These are phyloP conservation scores for Begonia fuchsioides DNA, from an alignment of 306 rosid genomes.

Conservation along the genomic window DNA sequence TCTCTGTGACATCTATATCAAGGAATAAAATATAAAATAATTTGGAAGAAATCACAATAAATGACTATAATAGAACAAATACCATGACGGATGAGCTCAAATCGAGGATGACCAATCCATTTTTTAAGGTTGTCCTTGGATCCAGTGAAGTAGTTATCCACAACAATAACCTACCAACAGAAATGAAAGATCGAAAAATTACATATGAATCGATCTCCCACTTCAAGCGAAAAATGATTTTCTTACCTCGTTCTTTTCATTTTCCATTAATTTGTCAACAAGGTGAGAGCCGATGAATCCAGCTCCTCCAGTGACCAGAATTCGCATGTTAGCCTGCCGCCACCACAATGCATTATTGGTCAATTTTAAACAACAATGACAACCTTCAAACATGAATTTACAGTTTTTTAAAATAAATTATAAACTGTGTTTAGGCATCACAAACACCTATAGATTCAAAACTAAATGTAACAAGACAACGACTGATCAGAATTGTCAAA, in stretches of 20 bases:
- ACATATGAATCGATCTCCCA: no score
- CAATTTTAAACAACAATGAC: no score
- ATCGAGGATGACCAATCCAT: slow-evolving; percentile 98
- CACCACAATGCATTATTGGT: background rate
- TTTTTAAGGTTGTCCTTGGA: slow-evolving; percentile 76
- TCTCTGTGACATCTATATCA: slow-evolving; percentile 64
- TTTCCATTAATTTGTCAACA: slow-evolving; percentile 91
- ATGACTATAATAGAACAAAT: slow-evolving; percentile 7
- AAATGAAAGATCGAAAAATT: background rate
- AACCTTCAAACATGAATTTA: no score
- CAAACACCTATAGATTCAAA: no score
- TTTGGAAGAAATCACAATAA: no score
- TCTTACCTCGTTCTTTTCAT: slow-evolving; percentile 80
- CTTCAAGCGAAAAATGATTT: no score
- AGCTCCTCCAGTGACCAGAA: slow-evolving; percentile 94
- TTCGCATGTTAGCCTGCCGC: slow-evolving; percentile 85
- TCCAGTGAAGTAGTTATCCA: slow-evolving; percentile 91
- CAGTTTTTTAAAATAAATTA: no score
- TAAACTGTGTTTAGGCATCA: no score
- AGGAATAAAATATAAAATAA: background rate
- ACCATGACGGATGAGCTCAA: slow-evolving; percentile 99
- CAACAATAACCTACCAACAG: slow-evolving; percentile 56
- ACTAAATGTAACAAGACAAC: no score
- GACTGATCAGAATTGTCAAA: no score
- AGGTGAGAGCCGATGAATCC: slow-evolving; percentile 97